Evolutionary conservation across 805 yeast species (phyloP), one percentile per base, ranked within the genome.

Genomic region (Candida ovalis): DNA sequence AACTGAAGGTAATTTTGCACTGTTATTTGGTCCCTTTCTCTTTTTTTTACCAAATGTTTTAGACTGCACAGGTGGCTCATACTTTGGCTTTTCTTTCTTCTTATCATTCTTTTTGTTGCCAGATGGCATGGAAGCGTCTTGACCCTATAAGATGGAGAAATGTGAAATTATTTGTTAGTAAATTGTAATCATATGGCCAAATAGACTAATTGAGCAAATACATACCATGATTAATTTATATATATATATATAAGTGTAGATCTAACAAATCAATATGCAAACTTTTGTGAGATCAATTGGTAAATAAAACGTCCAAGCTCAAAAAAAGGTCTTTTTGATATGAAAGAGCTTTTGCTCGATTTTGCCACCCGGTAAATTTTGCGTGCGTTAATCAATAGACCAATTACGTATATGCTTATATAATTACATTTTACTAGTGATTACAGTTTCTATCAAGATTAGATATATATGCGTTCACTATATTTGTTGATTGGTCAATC

Each of bases 21-120:
- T 88, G 23, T 95, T 86, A 47, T 88, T 88, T 45, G 94, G 96
- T 7, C 96, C 96, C 75, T 85, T 89, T 76, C 94, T 83, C 74
- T 88, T 87, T 78, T 89, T 91, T 68, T 88, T 86, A 48, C 96
- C 96, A 61, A 89, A 86, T 56, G 91, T 83, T 43, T 56, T 56
- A 6, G 96, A 85, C 70, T 92, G 95, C 52, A 92, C 97, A 15
- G 99, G 99, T 32, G 99, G 98, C 70, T 94, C 99, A 69, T 92
- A 94, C 75, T 91, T 92, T 62, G 97, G 98, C 71, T 92, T 91
- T 61, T 87, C 88, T 56, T 84, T 82, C 72, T 84, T 84, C 66
- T 66, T 65, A 45, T 68, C 71, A 40, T 65, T 67, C 61, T 61
- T 66, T 52, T 56, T 63, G 55, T 51, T 58, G 58, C 59, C 66